Conservation (phyloP, 768 basidiomycete genomes). For the Trametes elegans region DNA sequence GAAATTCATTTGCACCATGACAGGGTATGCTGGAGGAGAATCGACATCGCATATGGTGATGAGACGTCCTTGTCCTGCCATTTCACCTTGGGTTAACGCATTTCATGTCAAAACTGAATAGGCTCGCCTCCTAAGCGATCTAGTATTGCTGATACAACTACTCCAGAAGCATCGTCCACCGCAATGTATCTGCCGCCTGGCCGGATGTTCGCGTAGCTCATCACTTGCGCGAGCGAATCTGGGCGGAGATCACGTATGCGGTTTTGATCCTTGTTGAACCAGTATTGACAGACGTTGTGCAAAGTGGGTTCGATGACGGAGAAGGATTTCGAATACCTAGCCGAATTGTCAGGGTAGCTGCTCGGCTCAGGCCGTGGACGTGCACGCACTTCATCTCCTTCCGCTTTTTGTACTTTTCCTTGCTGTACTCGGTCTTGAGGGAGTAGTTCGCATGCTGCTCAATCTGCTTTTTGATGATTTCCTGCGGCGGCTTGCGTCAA, state of each 20-base stretch:
- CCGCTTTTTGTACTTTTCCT: constrained; percentile 95
- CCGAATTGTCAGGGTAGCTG: background rate
- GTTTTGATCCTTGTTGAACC: constrained; percentile 80
- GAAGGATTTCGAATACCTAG: constrained; percentile 84
- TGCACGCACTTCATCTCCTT: constrained; percentile 89
- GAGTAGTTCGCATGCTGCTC: constrained; percentile 89
- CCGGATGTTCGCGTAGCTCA: constrained; percentile 77
- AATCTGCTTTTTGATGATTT: constrained; percentile 94
- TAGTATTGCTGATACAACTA: constrained; percentile 80
- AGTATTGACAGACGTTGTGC: constrained; percentile 85
- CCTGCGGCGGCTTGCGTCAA: constrained; percentile 43
- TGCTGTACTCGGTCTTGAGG: constrained; percentile 96
- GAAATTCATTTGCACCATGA: constrained; percentile 86
- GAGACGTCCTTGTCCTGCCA: constrained; percentile 79
- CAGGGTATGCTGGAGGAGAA: constrained; percentile 88
- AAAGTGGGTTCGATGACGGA: constrained; percentile 85
- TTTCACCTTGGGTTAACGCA: too few relatives aligned
- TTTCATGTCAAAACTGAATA: background rate
- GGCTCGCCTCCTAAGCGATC: constrained; percentile 80
- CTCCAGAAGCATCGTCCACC: constrained; percentile 89
- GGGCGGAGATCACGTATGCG: constrained; percentile 82
- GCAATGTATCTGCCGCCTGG: constrained; percentile 87
- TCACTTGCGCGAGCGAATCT: constrained; percentile 86
- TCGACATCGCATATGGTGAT: constrained; percentile 87
- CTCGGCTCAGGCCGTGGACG: background rate